Percentiles rank a stretch among this genome's conserved stretches.
These are phyloP conservation scores for Rhodotorula sp. DNA, from an alignment of 1,284 basidiomycete species.

Conservation along the genomic window DNA sequence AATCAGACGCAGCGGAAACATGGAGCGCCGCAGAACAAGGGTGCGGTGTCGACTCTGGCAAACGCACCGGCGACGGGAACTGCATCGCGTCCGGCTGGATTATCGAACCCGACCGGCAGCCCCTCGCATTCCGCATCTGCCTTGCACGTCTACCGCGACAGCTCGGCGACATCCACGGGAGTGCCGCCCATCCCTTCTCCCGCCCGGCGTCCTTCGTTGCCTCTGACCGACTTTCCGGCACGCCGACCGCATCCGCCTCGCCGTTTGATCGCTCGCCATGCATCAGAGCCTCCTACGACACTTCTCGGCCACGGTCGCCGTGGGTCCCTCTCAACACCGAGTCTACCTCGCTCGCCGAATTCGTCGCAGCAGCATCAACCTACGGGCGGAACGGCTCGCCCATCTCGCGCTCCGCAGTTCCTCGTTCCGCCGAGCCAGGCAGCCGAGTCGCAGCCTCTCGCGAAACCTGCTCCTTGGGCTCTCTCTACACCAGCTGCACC, in stretches of 20 bases:
- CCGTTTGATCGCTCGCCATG: neutral
- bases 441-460: neutral
- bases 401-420: no score
- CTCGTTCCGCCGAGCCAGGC: neutral
- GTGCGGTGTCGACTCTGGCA: no score
- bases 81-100: no score
- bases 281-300: no score
- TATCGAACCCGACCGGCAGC: neutral
- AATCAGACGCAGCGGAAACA: neutral
- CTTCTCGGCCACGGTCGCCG: no score
- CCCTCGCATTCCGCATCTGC: neutral
- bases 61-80: no score
- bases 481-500: neutral
- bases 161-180: neutral
- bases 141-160: neutral
- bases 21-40: no score
- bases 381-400: no score
- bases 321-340: no score
- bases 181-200: neutral
- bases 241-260: no score
- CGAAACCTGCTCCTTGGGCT: conserved; percentile 2
- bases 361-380: no score
- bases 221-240: neutral
- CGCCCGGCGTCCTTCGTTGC: neutral
- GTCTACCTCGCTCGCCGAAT: no score